Percentiles rank a stretch among this genome's conserved stretches.
phyloP scores from a whole-genome alignment of 2,329 filamentous ascomycete species.

The Chaetomium globosum region DNA sequence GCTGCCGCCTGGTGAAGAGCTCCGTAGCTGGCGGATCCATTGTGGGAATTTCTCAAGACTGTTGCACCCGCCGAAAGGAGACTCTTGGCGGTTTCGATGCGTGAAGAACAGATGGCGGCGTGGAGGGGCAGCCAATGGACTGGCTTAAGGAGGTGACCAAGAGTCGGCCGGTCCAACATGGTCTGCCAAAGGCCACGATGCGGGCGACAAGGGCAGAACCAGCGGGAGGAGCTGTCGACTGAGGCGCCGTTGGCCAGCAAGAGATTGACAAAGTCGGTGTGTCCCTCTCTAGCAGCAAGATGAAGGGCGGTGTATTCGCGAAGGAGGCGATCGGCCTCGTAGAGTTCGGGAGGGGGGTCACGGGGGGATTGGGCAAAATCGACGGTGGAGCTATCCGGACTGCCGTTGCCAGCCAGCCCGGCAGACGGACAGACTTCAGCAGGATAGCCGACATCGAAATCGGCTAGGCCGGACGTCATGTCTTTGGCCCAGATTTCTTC shows the following conservation, averaged over 20 bases:
- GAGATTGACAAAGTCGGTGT: slow-evolving; percentile 26
- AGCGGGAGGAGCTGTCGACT: slow-evolving; percentile 21
- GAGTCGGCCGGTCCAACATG: background rate
- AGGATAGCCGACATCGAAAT: too few species aligned
- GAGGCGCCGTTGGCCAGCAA: slow-evolving; percentile 31
- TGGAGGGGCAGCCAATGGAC: slow-evolving; percentile 30
- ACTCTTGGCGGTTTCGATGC: slow-evolving; percentile 28
- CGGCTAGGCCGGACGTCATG: too few species aligned
- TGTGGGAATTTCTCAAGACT: background rate
- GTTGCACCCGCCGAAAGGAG: slow-evolving; percentile 31
- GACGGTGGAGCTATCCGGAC: background rate
- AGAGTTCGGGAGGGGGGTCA: too few species aligned
- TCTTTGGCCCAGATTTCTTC: too few species aligned
- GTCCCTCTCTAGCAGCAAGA: slow-evolving; percentile 31
- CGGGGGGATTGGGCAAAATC: too few species aligned
- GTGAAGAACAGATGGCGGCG: slow-evolving; percentile 33
- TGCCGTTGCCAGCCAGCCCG: too few species aligned
- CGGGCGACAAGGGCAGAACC: slow-evolving; percentile 26
- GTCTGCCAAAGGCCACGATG: slow-evolving; percentile 3
- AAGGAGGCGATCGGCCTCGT: background rate
- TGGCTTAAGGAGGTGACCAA: background rate
- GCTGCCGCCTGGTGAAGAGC: slow-evolving; percentile 33
- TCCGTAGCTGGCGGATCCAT: slow-evolving; percentile 10
- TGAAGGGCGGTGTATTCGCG: slow-evolving; percentile 29
- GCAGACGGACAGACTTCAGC: too few species aligned